Evolutionary conservation across 2,329 filamentous ascomycete genomes (phyloP), one percentile per base, ranked within the genome.

Genomic region (Lizonia empirigonia): DNA sequence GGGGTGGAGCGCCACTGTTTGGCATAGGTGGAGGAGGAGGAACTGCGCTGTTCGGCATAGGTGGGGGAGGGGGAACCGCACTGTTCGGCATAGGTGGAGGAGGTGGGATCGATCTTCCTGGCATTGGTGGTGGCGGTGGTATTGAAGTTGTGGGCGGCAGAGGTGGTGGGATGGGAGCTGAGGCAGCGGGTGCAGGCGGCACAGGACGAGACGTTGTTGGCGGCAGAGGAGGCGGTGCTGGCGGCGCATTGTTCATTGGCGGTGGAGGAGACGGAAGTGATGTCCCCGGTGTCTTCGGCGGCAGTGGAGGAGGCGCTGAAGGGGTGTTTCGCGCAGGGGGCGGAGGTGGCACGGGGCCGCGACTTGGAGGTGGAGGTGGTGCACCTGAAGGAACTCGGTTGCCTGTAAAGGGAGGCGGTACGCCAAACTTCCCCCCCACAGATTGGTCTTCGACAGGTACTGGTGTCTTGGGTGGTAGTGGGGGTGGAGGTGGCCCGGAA

Each of bases 371-470:
- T 19, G 89, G 87, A 40, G 88, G 86, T n/a, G 90, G 89, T 30
- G 89, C 87, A n/a, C 79, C 79, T 34, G 80, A 80, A 3, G 81
- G 77, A 24, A 74, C 62, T 23, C 84, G 77, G 56, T 87, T 84
- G 36, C 88, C 87, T 39, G 82, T 68, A 65, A 95, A 95, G 2
- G 90, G 85, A 6, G 92, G 91, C 47, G 92, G 91, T 5, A 96
- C 90, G 26, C 83, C 84, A 65, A 90, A 91, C 59, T 80, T 87
- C 44, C 82, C 80, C 27, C 74, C 75, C 16, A 78, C 73, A 37
- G 81, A 78, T 47, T 83, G 80, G 10, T 69, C 62, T 12, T 78
- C 77, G 20, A 91, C 88, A 32, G 90, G 87, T 42, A 90, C 76
- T 1, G 78, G 78, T 35, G 76, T 76, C 64, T 81, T 81, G 1